A percentile compares a stretch with the other conserved stretches of the same genome.
Conservation (phyloP, 1,284 basidiomycete species). For the Cryptococcus wingfieldii region DNA sequence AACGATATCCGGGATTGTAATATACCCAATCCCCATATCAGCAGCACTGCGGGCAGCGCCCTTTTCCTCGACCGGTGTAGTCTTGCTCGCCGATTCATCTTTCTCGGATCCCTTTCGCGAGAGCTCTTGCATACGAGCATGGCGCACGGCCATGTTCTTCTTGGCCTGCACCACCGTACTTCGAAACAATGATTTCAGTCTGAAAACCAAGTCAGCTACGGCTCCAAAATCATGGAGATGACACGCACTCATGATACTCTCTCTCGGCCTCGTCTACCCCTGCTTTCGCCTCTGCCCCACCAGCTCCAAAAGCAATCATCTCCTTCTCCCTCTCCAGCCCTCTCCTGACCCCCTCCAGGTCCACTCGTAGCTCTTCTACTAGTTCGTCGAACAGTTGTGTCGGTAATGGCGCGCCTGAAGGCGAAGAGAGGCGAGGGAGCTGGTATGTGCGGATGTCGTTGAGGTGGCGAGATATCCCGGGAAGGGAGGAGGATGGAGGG, state of each 20-base stretch:
- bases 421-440: conserved; percentile 65
- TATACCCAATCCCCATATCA: conserved; percentile 20
- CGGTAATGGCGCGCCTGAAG: conserved; percentile 57
- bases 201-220: conserved; percentile 2
- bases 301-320: background rate
- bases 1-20: background rate
- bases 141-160: conserved; percentile 13
- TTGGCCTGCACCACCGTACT: conserved; percentile 28
- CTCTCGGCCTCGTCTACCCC: conserved; percentile 6
- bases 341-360: conserved; percentile 60
- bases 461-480: conserved; percentile 53
- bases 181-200: conserved; percentile 28
- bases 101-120: conserved; percentile 7
- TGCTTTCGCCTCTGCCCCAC: conserved; percentile 1
- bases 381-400: conserved; percentile 62
- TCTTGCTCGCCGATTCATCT: conserved; percentile 22
- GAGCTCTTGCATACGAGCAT: conserved; percentile 8
- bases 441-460: conserved; percentile 65
- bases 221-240: conserved; percentile 1
- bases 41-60: conserved; percentile 11
- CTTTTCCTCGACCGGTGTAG: conserved; percentile 5
- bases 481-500: background rate
- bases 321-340: conserved; percentile 60
- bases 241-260: conserved; percentile 31
- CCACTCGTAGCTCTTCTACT: conserved; percentile 68